Evolutionary conservation across 306 rosid species (phyloP), one percentile per base, ranked within the genome.

Genomic region (Vicia faba): DNA sequence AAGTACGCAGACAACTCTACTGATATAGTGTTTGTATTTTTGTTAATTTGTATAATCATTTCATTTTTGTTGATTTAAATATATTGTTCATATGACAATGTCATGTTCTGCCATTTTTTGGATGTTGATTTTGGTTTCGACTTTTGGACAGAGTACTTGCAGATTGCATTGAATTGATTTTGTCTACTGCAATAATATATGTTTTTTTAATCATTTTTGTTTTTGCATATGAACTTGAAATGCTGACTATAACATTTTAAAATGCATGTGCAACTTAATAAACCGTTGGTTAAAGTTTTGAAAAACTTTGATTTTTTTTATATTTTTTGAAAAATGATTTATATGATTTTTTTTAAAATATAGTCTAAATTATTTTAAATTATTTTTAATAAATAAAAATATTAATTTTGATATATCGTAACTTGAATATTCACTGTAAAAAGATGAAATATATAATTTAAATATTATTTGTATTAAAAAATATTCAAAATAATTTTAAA

Each of bases 21-120:
- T 25, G 28, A 15, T 55, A 18, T 65, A 46, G 39, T 61, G 33
- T 38, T 38, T 61, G 26, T 36, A 49, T 66, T 39, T 66, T 48
- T 48, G 46, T 66, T 20, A 28, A 55, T 33, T 31, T 35, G 26
- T 48, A 14, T 64, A 65, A 66, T 29, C 6, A 5, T 11, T 29
- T 6, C 28, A 23, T 23, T 46, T 33, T 38, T 50, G 13, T 28
- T 57, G 36, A 20, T 70, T 70, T 44, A 28, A 56, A 57, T 69
- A 29, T 11, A 12, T 43, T 5, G 31, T 57, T 55, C 45, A 11
- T 43, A 31, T 57, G 55, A 39, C 68, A 58, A 18, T 36, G 19
- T 11, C 11, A 10, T 36, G 31, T 60, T 35, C 25, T 33, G 65
- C 16, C 45, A 25, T 25, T 54, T 54, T 54, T 25, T 54, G 35